Conservation (phyloP, 768 basidiomycete species). For the Mycena capillaripes region DNA sequence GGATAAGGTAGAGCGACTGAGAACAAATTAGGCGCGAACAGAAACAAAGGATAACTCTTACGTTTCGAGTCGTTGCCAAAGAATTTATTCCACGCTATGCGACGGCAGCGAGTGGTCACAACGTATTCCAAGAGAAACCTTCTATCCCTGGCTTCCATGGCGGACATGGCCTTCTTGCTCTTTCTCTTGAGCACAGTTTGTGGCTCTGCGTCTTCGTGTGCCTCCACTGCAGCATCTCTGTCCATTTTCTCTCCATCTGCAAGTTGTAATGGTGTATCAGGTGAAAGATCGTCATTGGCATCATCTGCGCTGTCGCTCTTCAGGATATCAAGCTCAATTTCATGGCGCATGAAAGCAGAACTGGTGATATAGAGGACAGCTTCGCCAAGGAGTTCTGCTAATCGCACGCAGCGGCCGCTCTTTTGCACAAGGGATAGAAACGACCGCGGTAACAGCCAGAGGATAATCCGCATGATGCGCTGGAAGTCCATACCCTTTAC, state of each 20-base stretch:
- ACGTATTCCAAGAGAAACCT: slow-evolving; percentile 28
- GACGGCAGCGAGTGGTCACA: slow-evolving; percentile 8
- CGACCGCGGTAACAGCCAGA: slow-evolving; percentile 29
- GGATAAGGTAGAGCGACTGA: background rate
- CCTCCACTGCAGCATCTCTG: background rate
- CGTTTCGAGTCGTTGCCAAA: slow-evolving; percentile 27
- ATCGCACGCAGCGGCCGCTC: slow-evolving; percentile 28
- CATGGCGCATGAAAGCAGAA: slow-evolving; percentile 1
- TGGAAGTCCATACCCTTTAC: slow-evolving; percentile 36
- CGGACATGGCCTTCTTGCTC: background rate
- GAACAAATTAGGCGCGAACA: no score
- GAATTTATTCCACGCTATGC: slow-evolving; percentile 24
- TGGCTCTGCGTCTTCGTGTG: background rate
- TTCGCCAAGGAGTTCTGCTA: background rate
- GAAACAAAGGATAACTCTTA: background rate
- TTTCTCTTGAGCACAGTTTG: no score
- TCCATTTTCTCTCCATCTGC: background rate
- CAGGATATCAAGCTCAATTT: background rate
- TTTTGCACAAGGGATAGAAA: slow-evolving; percentile 32
- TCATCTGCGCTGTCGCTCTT: background rate
- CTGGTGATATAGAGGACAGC: slow-evolving; percentile 27
- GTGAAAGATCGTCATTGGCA: no score
- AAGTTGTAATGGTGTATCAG: no score
- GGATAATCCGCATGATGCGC: slow-evolving; percentile 12
- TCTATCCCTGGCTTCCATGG: slow-evolving; percentile 12